Conservation (phyloP, 495 filamentous ascomycete species). For the Tuber borchii region DNA sequence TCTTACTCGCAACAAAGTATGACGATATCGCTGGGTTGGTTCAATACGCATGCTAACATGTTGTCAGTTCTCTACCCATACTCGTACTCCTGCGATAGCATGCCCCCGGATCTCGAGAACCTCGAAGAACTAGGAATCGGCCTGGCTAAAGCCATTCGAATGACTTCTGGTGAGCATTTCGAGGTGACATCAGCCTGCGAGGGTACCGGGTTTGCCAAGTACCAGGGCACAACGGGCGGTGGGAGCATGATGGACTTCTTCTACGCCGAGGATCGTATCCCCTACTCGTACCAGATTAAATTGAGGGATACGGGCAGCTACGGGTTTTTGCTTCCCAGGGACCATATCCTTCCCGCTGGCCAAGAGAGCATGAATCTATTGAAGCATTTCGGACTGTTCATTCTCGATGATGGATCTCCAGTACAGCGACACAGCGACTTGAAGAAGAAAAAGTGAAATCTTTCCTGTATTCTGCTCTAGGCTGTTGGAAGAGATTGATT, state of each 20-base stretch:
- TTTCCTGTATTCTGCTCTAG: neutral
- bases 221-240: conserved; percentile 50
- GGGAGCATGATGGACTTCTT: conserved; percentile 94
- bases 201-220: conserved; percentile 52
- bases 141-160: conserved; percentile 80
- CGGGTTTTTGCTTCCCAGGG: conserved; percentile 80
- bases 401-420: conserved; percentile 47
- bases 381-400: conserved; percentile 70
- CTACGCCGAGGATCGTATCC: conserved; percentile 78
- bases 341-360: conserved; percentile 84
- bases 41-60: conserved; percentile 19
- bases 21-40: neutral
- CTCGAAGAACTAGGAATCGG: conserved; percentile 83
- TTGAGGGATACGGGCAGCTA: conserved; percentile 90
- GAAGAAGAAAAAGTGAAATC: conserved; percentile 22
- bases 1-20: conserved; percentile 80
- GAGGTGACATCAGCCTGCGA: conserved; percentile 82
- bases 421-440: conserved; percentile 17
- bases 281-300: conserved; percentile 88
- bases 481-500: neutral
- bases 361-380: conserved; percentile 77
- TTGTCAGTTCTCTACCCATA: conserved; percentile 76
- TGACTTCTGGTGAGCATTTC: conserved; percentile 67
- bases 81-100: conserved; percentile 67
- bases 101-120: conserved; percentile 81